Evolutionary conservation across 2,329 filamentous ascomycete species (phyloP), one percentile per base, ranked within the genome.

Genomic region (Apiospora rasikravindrae): DNA sequence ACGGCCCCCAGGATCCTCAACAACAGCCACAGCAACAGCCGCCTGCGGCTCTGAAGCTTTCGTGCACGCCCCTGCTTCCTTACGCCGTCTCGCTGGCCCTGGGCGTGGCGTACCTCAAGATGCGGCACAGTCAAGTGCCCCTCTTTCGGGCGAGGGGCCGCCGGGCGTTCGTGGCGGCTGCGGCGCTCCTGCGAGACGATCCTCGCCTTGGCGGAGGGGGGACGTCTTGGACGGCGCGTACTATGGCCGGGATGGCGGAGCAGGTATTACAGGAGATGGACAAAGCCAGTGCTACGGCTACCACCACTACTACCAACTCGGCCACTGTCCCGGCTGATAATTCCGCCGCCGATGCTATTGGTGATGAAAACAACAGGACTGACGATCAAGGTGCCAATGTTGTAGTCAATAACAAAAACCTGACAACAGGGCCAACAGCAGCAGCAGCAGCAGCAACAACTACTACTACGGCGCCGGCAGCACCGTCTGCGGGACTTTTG

Each of bases 101-200:
- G 0, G 90, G 88, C 67, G 88, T 91, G 0, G 87, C 88, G 16
- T 92, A 91, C 74, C 86, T 88, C 64, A 91, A 91, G 77, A 90
- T 91, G 88, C 85, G 89, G 1, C 88, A 90, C 75, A 90, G 88
- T 71, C 86, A 86, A 16, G 81, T 90, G 0, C 86, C 89, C 1
- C 88, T 90, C 84, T 90, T 90, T 73, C 86, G 89, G 4, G 83
- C 84, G 0, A 82, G 89, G n/a, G 86, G 88, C 6, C 86, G 88
- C 74, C 83, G 82, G 19, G 83, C 87, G 0, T 91, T 92, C 76
- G 84, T 85, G 69, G 84, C 84, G 64, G 88, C 89, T 53, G 89
- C 88, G 14, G 82, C 85, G 2, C 82, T 89, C 45, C 80, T 92
- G 5, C 83, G 86, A 29, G 82, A 84, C 19, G 57, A 64, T 14